phyloP scores from a whole-genome alignment of 345 rosid genomes.

The Eucalyptus shirleyi region DNA sequence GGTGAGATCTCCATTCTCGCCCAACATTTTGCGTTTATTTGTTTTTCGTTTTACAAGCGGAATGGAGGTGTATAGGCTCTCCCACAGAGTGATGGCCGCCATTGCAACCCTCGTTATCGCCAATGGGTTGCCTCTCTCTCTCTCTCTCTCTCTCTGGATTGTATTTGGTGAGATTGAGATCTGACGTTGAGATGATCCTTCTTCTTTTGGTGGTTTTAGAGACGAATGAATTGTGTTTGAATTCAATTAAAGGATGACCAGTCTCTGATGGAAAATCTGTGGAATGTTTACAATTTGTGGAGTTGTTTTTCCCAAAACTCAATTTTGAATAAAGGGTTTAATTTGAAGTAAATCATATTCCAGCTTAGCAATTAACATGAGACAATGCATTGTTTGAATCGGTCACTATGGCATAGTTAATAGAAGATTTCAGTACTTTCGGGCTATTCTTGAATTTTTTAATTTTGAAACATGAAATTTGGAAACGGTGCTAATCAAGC shows the following conservation, averaged over 20 bases:
- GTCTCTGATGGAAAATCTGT: neutral
- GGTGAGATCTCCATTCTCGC: neutral
- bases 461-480: neutral
- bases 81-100: slow-evolving; percentile 10
- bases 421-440: neutral
- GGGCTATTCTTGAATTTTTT: neutral
- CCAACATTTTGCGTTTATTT: neutral
- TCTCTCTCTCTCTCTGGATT: neutral
- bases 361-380: neutral
- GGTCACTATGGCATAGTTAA: neutral
- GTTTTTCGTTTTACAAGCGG: neutral
- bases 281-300: neutral
- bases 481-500: neutral
- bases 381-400: neutral
- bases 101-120: slow-evolving; percentile 19
- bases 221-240: neutral
- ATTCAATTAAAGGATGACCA: neutral
- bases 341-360: neutral
- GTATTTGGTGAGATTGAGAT: neutral
- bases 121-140: slow-evolving; percentile 20
- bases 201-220: neutral
- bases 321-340: neutral
- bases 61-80: slow-evolving; percentile 46
- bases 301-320: neutral
- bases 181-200: neutral